Conservation (phyloP, 805 yeast genomes). For the Saturnispora kantuleensis region DNA sequence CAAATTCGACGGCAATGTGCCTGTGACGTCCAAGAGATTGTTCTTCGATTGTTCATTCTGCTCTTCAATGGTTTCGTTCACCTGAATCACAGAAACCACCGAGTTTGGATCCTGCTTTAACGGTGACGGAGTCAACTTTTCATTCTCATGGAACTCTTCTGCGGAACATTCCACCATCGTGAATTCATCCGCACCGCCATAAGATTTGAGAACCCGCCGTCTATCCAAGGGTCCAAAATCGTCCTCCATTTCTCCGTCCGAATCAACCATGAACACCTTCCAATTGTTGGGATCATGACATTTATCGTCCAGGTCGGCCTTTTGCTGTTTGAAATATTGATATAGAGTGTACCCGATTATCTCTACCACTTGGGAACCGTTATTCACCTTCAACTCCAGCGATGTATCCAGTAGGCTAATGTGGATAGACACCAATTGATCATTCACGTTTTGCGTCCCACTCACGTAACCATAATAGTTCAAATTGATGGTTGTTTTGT, state of each 20-base stretch:
- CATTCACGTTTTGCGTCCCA: constrained; percentile 8
- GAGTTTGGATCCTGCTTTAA: constrained; percentile 11
- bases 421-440: constrained; percentile 12
- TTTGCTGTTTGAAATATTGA: constrained; percentile 18
- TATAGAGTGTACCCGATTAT: constrained; percentile 46
- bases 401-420: constrained; percentile 16
- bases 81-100: background rate
- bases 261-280: constrained; percentile 78
- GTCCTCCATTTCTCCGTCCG: constrained; percentile 88
- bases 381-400: constrained; percentile 20
- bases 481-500: constrained; percentile 35
- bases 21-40: constrained; percentile 7
- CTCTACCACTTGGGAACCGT: constrained; percentile 38
- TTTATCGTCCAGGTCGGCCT: constrained; percentile 5
- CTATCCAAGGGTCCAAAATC: constrained; percentile 84
- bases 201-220: constrained; percentile 51
- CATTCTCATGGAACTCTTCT: constrained; percentile 40
- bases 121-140: constrained; percentile 41
- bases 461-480: constrained; percentile 27
- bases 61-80: too few species aligned
- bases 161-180: constrained; percentile 57
- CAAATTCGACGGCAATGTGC: constrained; percentile 14
- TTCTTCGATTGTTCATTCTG: too few species aligned
- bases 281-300: constrained; percentile 55
- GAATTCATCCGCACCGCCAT: constrained; percentile 65